Base-by-base conservation (phyloP, 306 rosid genomes). In the Trifolium subterraneum region DNA sequence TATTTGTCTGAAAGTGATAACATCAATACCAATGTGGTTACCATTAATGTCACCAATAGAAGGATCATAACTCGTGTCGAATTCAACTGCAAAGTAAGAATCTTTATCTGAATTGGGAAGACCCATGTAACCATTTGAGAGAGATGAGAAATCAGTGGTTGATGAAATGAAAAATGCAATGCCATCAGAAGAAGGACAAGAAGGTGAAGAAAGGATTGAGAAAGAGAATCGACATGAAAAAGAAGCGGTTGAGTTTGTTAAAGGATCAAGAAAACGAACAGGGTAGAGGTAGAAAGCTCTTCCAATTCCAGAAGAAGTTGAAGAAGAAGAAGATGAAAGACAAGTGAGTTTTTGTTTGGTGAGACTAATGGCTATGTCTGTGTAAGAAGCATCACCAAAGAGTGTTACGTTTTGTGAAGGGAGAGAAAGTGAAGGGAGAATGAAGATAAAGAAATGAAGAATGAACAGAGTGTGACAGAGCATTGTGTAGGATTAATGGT, bases 81-180 rank as follows among this genome's bases (percentile, higher is more conserved):
- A 93, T 61, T 93, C 96, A 6, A 93, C 88, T 0, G 96, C 97
- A 58, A 93, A 79, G 80, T 85, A 93, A 2, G 92, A 72, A 45
- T 80, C 84, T 82, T 78, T 59, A 8, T 61, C 61, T 1, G 77
- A 54, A 20, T 23, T 58, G 0, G 97, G 98, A 18, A 93, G 93
- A 29, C 92, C 92, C 85, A 93, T 84, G 16, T 84, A 76, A 6
- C 93, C 92, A 8, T 60, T 29, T 2, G 86, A 77, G 62, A 68
- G 44, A 62, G 74, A 78, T 22, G 84, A 78, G 25, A 77, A 79
- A 1, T 82, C 71, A 54, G 88, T 70, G 62, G 78, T 60, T 7
- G 90, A 73, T 16, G 88, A n/a, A 1, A 89, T 84, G 67, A 90
- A 82, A 71, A 93, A 90, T 2, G 93, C 84, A 31, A 93, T 56